Conservation (phyloP, 345 rosid species). For the Pistacia atlantica region DNA sequence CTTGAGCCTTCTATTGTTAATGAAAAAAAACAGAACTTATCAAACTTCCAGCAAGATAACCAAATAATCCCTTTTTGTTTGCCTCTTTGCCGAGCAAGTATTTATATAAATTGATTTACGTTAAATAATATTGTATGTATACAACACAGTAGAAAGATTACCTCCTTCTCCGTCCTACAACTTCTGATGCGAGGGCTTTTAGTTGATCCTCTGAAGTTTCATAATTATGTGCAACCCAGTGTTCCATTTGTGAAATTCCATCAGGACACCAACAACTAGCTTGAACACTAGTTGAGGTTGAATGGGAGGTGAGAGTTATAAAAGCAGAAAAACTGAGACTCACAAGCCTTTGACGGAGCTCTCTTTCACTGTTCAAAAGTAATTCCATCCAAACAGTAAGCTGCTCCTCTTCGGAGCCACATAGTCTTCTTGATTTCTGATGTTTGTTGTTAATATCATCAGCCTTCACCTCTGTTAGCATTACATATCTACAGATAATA, state of each 20-base stretch:
- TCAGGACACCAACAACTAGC: constrained; percentile 55
- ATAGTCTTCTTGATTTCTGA: constrained; percentile 25
- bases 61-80: background rate
- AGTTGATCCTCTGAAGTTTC: constrained; percentile 41
- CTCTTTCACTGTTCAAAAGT: constrained; percentile 67
- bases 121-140: background rate
- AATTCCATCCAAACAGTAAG: constrained; percentile 55
- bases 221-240: constrained; percentile 57
- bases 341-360: constrained; percentile 82
- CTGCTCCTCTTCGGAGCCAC: constrained; percentile 37
- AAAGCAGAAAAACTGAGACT: constrained; percentile 59
- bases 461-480: constrained; percentile 55
- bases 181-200: constrained; percentile 42
- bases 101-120: background rate
- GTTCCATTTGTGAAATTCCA: constrained; percentile 74
- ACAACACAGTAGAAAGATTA: constrained; percentile 20
- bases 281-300: constrained; percentile 20
- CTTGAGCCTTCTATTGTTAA: background rate
- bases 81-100: background rate
- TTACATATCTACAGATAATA: constrained; percentile 62
- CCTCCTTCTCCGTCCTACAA: constrained; percentile 45
- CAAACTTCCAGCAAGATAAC: background rate
- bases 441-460: constrained; percentile 56
- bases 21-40: background rate
- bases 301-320: constrained; percentile 26